These are phyloP conservation scores for Hydnum rufescens DNA, from an alignment of 768 basidiomycete genomes.

Conservation along the genomic window DNA sequence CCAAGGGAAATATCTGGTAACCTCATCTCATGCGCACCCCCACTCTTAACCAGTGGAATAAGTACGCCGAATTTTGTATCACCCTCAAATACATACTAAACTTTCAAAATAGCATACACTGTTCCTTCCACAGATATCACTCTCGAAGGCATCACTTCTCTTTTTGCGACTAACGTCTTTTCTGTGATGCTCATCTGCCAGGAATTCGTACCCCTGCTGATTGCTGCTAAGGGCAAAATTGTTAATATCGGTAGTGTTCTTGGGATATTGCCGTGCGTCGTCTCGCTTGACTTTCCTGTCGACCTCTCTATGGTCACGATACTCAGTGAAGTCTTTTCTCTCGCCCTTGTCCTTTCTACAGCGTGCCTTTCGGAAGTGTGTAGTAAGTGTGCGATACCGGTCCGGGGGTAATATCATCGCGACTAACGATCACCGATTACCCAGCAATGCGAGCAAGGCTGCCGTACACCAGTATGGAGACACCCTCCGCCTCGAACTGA, in stretches of 20 bases:
- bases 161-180: slow-evolving; percentile 1
- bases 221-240: slow-evolving; percentile 16
- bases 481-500: slow-evolving; percentile 19
- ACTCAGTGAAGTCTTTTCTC: background rate
- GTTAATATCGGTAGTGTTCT: slow-evolving; percentile 18
- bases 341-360: background rate
- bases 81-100: background rate
- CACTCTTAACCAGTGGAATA: background rate
- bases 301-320: background rate
- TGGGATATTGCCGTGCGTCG: slow-evolving; percentile 17
- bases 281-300: slow-evolving; percentile 4
- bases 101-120: background rate
- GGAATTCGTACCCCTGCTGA: slow-evolving; percentile 16
- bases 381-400: too few relatives aligned
- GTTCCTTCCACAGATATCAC: background rate
- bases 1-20: background rate
- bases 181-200: slow-evolving; percentile 18
- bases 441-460: slow-evolving; percentile 17
- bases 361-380: slow-evolving; percentile 12
- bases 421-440: background rate
- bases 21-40: background rate
- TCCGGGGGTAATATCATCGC: background rate
- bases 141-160: background rate
- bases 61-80: background rate
- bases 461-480: slow-evolving; percentile 18